Evolutionary conservation across 2,329 filamentous ascomycete genomes (phyloP), one percentile per base, ranked within the genome.

Genomic region (Pestalotiopsis sp.): DNA sequence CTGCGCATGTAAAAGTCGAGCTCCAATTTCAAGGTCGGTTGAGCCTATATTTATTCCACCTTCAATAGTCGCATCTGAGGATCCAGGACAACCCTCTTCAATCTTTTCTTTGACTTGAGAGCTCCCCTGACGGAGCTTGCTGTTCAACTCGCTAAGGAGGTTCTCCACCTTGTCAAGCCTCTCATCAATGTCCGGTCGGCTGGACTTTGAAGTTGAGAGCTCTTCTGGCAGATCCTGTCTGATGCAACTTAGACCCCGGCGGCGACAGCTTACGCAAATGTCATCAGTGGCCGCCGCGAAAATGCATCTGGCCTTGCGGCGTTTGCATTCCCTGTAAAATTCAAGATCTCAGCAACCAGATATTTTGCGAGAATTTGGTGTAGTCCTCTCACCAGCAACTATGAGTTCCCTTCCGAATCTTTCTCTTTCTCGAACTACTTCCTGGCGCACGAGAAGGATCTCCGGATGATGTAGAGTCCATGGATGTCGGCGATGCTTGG

Each of bases 151-250:
- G 9, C 38, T 45, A n/a, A 66, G 45, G 6, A 66, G 27, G 9
- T 56, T 59, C 23, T 66, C 65, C 13, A 66, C 65, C 5, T 25
- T 59, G 14, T 56, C 65, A 17, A 66, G 11, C 6, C 65, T 38
- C 11, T 66, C 65, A 20, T 38, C 65, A 25, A 66, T 58, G 23
- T 66, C 41, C 11, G 31, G 25, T 3, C 57, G 57, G 31, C 11
- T 61, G 14, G 57, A 4, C 57, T 38, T 61, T 2, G 57, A 14
- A 14, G n/a, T 17, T 1, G 25, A 11, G 4, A 38, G 57, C 17
- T 27, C 13, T 38, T 61, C 57, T 27, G 57, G 57, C 25, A 61
- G 25, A 23, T 61, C 57, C 23, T 61, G 57, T 27, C 57, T 61
- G 3, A 27, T 38, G 23, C 57, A 61, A 12, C n/a, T 20, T 6